Percentiles rank a stretch among this genome's conserved stretches.
These are phyloP conservation scores for Teratosphaeria destructans DNA, from an alignment of 2,329 filamentous ascomycete genomes.

Conservation along the genomic window DNA sequence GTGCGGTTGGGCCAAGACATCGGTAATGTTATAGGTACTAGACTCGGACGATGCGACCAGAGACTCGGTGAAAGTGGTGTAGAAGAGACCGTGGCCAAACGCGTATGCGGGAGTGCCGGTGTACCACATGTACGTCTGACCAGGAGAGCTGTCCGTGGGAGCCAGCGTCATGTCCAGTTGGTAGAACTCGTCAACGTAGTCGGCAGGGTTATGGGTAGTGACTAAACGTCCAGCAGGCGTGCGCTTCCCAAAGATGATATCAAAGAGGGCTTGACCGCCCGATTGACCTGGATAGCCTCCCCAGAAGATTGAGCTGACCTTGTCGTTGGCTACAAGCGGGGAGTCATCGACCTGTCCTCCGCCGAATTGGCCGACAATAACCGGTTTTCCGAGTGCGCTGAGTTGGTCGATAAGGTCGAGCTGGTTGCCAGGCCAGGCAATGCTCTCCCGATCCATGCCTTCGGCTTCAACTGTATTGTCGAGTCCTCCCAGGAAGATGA, in stretches of 20 bases:
- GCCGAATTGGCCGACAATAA: slow-evolving; percentile 26
- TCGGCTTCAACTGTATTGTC: slow-evolving; percentile 35
- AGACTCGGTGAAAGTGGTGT: slow-evolving; percentile 28
- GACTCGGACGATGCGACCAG: slow-evolving; percentile 2
- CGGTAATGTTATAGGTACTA: slow-evolving; percentile 25
- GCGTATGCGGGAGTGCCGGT: slow-evolving; percentile 28
- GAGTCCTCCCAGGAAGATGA: slow-evolving; percentile 16
- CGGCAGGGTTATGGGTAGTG: slow-evolving; percentile 29
- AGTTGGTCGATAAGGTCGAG: slow-evolving; percentile 31
- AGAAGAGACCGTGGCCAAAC: slow-evolving; percentile 35
- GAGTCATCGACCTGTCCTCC: slow-evolving; percentile 36
- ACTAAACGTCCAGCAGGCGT: slow-evolving; percentile 32
- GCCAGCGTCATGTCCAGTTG: slow-evolving; percentile 23
- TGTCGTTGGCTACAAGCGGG: slow-evolving; percentile 27
- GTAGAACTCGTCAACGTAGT: slow-evolving; percentile 24
- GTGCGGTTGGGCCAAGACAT: slow-evolving; percentile 20
- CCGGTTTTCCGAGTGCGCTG: slow-evolving; percentile 23
- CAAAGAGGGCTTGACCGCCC: slow-evolving; percentile 32
- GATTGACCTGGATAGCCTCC: slow-evolving; percentile 35
- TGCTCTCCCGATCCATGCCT: slow-evolving; percentile 29
- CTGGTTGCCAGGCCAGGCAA: slow-evolving; percentile 35
- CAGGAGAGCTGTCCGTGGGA: slow-evolving; percentile 26
- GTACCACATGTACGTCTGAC: slow-evolving; percentile 37
- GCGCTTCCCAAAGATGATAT: slow-evolving; percentile 33
- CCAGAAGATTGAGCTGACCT: slow-evolving; percentile 34